Conservation (phyloP, 2,329 filamentous ascomycete species). For the Lizonia empirigonia region DNA sequence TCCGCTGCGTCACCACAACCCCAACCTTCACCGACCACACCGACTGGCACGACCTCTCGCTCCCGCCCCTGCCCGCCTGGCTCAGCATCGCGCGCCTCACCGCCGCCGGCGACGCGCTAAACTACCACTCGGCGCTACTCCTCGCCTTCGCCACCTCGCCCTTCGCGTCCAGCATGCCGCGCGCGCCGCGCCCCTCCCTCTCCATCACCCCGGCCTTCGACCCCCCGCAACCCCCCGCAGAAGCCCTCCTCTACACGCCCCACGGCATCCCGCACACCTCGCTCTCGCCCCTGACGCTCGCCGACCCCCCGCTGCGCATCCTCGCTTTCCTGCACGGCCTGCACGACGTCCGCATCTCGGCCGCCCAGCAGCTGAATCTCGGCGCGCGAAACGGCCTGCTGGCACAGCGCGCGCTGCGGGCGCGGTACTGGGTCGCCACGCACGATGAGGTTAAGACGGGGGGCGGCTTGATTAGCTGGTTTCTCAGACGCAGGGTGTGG, state of each 20-base stretch:
- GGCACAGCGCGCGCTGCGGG: conserved; percentile 58
- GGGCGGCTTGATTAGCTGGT: conserved; percentile 61
- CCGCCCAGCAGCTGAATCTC: conserved; percentile 65
- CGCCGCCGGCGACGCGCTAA: conserved; percentile 60
- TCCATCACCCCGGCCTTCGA: too few relatives aligned
- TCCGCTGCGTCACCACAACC: conserved; percentile 59
- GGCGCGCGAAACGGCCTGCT: conserved; percentile 66
- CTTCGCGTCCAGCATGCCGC: conserved; percentile 36
- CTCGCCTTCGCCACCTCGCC: conserved; percentile 57
- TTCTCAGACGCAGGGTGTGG: conserved; percentile 51
- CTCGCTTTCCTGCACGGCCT: conserved; percentile 69
- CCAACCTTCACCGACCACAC: conserved; percentile 51
- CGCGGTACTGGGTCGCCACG: conserved; percentile 68
- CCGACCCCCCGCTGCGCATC: conserved; percentile 56
- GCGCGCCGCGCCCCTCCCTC: conserved; percentile 37
- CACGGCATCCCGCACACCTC: conserved; percentile 62
- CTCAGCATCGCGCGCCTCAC: conserved; percentile 65
- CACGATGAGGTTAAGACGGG: conserved; percentile 69
- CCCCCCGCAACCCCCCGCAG: too few relatives aligned
- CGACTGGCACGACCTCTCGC: conserved; percentile 55
- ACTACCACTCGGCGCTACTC: conserved; percentile 64
- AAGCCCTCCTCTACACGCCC: conserved; percentile 68
- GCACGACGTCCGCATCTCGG: conserved; percentile 62
- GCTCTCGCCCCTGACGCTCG: conserved; percentile 52
- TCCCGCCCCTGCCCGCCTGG: conserved; percentile 62